Base-by-base conservation (phyloP, 441 rosid genomes). In the Flueggea neowawraea region DNA sequence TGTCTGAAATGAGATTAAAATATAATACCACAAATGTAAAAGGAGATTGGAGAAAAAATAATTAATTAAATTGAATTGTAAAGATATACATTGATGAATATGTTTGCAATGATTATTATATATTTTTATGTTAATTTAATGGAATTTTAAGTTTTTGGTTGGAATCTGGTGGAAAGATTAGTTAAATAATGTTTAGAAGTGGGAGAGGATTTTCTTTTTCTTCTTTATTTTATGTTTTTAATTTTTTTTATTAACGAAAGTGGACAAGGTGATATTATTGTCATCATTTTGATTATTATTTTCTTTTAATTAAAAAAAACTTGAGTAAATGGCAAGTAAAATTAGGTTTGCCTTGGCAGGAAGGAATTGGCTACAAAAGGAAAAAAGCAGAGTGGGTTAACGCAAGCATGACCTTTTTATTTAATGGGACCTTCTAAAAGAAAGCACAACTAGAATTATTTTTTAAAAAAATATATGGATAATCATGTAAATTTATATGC, bases 301-400 rank as follows among this genome's bases (percentile, higher is more conserved):
- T 63, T 61, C 63, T 70, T 70, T 66, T 53, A n/a, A n/a, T 16
- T 53, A 16, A 17, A 53, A n/a, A 6, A 16, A 28, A 14, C 17
- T 53, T 65, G 86, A 82, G 84, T 86, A 62, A 75, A 75, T 77
- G 77, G 45, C 79, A 82, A 85, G 87, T 73, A 78, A 80, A 80
- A 76, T 70, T 75, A 65, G 77, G 81, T 45, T 72, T 86, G 77
- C 70, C 72, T 57, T 66, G 67, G 74, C 66, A 62, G 59, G 64
- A 83, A 82, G 75, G 78, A 78, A 67, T 71, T 61, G 59, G 52
- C 28, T n/a, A 11, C 52, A 74, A 72, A 74, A 57, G 61, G 69
- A 14, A 58, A 77, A 57, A 55, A 50, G 16, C 58, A 50, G 66
- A 63, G 63, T 48, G 70, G 55, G 68, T 69, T 66, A 70, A 74